Evolutionary conservation across 306 rosid genomes (phyloP).

Genomic region (Echinosophora koreensis): DNA sequence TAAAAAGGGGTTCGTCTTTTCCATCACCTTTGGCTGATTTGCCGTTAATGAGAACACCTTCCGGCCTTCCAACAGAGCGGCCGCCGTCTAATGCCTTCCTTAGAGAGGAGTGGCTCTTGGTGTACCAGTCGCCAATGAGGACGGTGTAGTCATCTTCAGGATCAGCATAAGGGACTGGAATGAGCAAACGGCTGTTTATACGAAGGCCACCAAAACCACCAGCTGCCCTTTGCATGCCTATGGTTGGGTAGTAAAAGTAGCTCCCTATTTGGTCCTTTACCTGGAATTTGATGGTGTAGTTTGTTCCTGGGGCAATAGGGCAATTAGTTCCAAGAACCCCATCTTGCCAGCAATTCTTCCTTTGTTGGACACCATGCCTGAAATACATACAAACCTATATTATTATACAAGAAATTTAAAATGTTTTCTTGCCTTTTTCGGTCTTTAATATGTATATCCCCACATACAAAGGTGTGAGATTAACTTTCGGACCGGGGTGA

Average conservation of each 20-base stretch:
- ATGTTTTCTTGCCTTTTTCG: no score
- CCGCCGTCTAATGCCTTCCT: conserved; percentile 65
- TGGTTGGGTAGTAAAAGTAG: conserved; percentile 69
- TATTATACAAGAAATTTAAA: neutral
- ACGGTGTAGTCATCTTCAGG: conserved; percentile 92
- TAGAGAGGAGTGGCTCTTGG: conserved; percentile 69
- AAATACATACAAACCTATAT: neutral
- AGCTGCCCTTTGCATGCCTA: conserved; percentile 66
- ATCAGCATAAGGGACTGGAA: conserved; percentile 82
- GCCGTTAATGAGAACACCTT: conserved; percentile 78
- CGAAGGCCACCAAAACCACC: conserved; percentile 85
- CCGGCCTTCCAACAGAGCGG: conserved; percentile 63
- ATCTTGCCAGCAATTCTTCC: conserved; percentile 92
- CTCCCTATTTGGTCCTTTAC: conserved; percentile 92
- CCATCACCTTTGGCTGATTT: conserved; percentile 66
- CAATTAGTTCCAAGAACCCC: conserved; percentile 78
- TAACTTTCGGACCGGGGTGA: no score
- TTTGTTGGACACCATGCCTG: conserved; percentile 78
- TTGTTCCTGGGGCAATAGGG: conserved; percentile 73
- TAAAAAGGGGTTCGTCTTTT: conserved; percentile 70
- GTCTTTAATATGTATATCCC: no score
- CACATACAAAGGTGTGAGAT: no score
- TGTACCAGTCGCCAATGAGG: conserved; percentile 82
- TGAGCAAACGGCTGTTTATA: conserved; percentile 67
- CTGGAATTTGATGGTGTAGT: conserved; percentile 77